Percentiles rank a stretch among this genome's conserved stretches.
Conservation (phyloP, 176 grass and related monocot genomes). For the Musa itinerans region DNA sequence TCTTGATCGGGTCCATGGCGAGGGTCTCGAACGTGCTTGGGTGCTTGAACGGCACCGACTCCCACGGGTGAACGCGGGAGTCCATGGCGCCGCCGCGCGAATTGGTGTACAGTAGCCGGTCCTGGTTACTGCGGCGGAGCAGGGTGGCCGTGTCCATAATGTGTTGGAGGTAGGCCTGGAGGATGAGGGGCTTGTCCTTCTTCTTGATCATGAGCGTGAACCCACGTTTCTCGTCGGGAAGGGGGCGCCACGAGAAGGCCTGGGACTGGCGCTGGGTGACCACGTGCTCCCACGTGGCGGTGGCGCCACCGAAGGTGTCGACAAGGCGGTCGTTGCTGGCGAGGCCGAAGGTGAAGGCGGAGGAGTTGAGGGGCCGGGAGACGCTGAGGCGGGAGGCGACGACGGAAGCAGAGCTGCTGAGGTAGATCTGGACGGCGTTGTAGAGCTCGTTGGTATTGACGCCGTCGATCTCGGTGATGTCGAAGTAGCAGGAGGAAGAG, state of each 20-base stretch:
- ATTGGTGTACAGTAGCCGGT: conserved; percentile 79
- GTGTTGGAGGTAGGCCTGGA: conserved; percentile 73
- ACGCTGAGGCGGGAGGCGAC: conserved; percentile 42
- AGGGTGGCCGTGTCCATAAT: conserved; percentile 50
- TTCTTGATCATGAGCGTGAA: conserved; percentile 79
- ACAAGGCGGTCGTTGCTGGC: conserved; percentile 59
- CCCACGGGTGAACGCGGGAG: conserved; percentile 59
- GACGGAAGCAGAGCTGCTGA: conserved; percentile 49
- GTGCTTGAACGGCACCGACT: conserved; percentile 80
- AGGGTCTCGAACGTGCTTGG: conserved; percentile 84
- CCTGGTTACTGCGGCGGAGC: conserved; percentile 64
- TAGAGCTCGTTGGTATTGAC: conserved; percentile 87
- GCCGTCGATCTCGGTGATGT: conserved; percentile 73
- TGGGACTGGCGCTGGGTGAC: conserved; percentile 52
- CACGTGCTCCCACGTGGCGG: conserved; percentile 78
- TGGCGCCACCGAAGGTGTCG: conserved; percentile 44
- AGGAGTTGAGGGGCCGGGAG: conserved; percentile 54
- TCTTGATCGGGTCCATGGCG: conserved; percentile 62
- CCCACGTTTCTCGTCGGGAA: conserved; percentile 76
- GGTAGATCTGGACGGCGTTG: conserved; percentile 77
- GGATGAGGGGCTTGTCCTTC: conserved; percentile 33
- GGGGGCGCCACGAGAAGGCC: conserved; percentile 54
- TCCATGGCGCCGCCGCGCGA: conserved; percentile 58
- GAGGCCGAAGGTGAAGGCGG: conserved; percentile 70
- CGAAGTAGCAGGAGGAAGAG: conserved; percentile 76